Percentiles rank a stretch among this genome's conserved stretches.
phyloP scores from a whole-genome alignment of 306 rosid genomes.

The Begonia loranthoides region DNA sequence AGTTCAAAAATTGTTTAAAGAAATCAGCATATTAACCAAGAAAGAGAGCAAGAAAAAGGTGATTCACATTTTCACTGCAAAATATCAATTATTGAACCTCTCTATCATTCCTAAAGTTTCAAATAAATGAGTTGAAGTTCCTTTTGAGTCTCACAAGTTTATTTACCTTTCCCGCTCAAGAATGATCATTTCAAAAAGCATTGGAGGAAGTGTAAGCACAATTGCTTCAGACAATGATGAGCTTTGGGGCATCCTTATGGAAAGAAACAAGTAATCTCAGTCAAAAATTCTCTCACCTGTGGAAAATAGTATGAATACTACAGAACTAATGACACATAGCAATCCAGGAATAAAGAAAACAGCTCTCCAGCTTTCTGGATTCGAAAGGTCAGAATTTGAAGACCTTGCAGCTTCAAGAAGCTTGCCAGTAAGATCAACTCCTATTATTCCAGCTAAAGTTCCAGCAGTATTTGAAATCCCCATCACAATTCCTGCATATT shows the following conservation, averaged over 20 bases:
- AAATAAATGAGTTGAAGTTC: no score
- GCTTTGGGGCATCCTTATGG: conserved; percentile 8
- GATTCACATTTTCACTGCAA: no score
- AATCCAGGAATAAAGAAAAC: conserved; percentile 82
- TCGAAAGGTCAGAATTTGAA: conserved; percentile 61
- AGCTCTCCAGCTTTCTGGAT: conserved; percentile 73
- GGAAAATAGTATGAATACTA: conserved; percentile 60
- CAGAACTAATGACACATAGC: conserved; percentile 68
- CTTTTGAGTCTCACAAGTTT: no score
- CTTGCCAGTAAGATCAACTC: conserved; percentile 78
- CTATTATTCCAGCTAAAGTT: conserved; percentile 83
- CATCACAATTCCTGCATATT: conserved; percentile 96
- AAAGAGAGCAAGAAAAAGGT: no score
- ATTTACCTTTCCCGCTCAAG: no score
- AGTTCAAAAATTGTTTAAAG: no score
- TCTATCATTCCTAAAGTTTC: no score
- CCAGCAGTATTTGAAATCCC: conserved; percentile 97
- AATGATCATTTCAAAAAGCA: no score
- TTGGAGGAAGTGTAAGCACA: neutral
- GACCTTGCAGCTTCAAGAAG: conserved; percentile 81
- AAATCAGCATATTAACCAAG: no score
- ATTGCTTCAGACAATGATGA: conserved; percentile 1
- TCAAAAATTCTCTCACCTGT: conserved; percentile 95
- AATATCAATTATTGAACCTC: no score
- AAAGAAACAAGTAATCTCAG: conserved; percentile 29